Base-by-base conservation (phyloP, 148 eudicot genomes). In the Cornus controversa region DNA sequence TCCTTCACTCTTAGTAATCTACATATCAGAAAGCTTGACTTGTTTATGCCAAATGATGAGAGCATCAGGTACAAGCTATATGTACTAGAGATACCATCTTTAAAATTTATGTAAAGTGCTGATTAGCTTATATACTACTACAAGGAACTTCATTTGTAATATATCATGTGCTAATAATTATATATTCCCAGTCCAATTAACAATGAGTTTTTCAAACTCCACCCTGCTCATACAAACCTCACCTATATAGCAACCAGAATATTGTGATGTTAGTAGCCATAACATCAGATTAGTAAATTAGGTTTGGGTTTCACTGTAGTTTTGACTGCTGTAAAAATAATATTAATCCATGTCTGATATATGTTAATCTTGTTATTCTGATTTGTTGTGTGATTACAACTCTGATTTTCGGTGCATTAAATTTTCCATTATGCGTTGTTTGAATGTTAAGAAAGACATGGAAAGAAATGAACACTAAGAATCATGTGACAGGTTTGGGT, bases 341-440 rank as follows among this genome's bases (percentile, higher is more conserved):
- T 26, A 9, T 20, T 10, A 66, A 27, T 70, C 9, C 45, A 22
- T 71, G 18, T 67, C 25, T 62, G 53, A 57, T 53, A 24, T 15
- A 23, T 11, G 24, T 60, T 60, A n/a, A 4, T 60, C 9, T 9
- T n/a, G n/a, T 9, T 9, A 5, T 25, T n/a, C 18, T 22, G 28
- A 74, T 27, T 23, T 3, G 68, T 8, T 11, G 2, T 67, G 42
- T 6, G 28, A 6, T n/a, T 0, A 76, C 16, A 18, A 70, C 36
- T 24, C 40, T 26, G 29, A 57, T 60, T 60, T 60, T 60, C 5
- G 5, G 64, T 36, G 26, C 45, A 16, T 42, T 5, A 10, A 6
- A 22, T 11, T 78, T 24, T 66, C 28, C 79, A 60, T 53, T 77
- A n/a, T 69, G 54, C 26, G 58, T 69, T 57, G 13, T 66, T 69